Base-by-base conservation (phyloP, 805 yeast species). In the Ogataea angusta region DNA sequence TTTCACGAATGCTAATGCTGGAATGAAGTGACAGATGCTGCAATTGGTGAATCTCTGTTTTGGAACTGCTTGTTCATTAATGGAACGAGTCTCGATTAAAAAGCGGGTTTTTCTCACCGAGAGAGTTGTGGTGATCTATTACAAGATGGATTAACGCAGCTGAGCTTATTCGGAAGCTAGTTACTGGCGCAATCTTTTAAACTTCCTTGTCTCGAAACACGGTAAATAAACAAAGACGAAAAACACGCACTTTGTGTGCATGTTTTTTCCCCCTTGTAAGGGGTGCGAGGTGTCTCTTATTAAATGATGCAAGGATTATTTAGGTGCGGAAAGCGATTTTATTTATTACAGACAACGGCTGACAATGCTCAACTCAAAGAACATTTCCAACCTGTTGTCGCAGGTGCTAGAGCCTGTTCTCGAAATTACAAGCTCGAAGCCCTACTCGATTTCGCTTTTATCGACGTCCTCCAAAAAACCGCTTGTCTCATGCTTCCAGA, bases 371-470 rank as follows among this genome's bases (percentile, higher is more conserved):
- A 60, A 58, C 30, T 50, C 65, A 5, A 44, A 52, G 25, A 53
- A 56, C 37, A 36, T 63, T 19, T 47, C 60, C 3, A 35, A 41
- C 5, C 47, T 64, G 3, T 49, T 64, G 22, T 43, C 54, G 5
- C 63, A 60, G 45, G 51, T 52, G 4, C 42, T 63, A 10, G 46
- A 42, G 6, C 59, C 64, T 4, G 46, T 48, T 7, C 56, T 59
- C 1, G 52, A 48, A 19, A 32, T 62, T 10, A 51, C 64, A 2
- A 27, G 36, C 2, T 31, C 51, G 3, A 40, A 42, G 7, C 67
- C 69, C 3, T 35, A 54, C 2, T 54, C 64, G 4, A 50, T 59
- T 2, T 59, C 67, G 6, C 47, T 65, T 4, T 43, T 65, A 3
- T 58, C 69, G 1, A 29, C 47, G 2, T 30, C 46, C 4, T 30